These are phyloP conservation scores for Nemania sp. DNA, from an alignment of 2,329 filamentous ascomycete genomes.

Conservation along the genomic window DNA sequence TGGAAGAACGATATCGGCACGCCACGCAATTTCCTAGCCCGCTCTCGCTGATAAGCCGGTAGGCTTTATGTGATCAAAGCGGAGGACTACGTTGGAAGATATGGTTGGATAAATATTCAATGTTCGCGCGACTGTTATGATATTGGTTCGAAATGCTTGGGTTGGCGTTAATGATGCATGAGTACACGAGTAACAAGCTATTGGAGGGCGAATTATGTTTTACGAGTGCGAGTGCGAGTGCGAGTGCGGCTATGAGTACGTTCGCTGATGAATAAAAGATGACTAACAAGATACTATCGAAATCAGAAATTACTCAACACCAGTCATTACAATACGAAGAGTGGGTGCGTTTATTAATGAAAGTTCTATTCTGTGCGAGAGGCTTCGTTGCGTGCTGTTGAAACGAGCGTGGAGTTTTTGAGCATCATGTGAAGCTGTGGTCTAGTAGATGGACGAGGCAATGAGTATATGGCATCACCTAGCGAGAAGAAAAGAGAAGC, in stretches of 20 bases:
- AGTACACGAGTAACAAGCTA: slow-evolving; percentile 22
- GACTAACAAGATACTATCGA: slow-evolving; percentile 11
- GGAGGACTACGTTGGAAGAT: not conserved
- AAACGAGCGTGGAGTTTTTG: not conserved
- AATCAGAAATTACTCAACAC: slow-evolving; percentile 18
- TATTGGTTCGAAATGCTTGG: slow-evolving; percentile 14
- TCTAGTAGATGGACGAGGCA: not conserved
- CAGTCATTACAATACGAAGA: slow-evolving; percentile 10
- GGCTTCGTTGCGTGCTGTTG: not conserved
- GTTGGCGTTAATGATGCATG: slow-evolving; percentile 24
- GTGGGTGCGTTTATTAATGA: not conserved
- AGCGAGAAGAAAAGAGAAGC: not conserved
- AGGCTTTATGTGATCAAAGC: not conserved
- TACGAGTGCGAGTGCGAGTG: slow-evolving; percentile 7
- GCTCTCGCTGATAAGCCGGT: not conserved
- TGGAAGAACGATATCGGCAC: not conserved
- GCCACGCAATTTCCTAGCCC: not conserved
- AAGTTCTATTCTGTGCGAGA: not conserved
- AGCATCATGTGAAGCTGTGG: not conserved
- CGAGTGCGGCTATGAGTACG: slow-evolving; percentile 10
- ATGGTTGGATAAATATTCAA: not conserved
- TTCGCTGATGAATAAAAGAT: slow-evolving; percentile 22
- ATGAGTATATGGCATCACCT: not conserved
- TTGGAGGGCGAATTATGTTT: slow-evolving; percentile 17
- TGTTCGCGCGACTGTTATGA: slow-evolving; percentile 6